Evolutionary conservation across 1,284 basidiomycete genomes (phyloP), one percentile per base, ranked within the genome.

Genomic region (Sanghuangporus sanghuang): DNA sequence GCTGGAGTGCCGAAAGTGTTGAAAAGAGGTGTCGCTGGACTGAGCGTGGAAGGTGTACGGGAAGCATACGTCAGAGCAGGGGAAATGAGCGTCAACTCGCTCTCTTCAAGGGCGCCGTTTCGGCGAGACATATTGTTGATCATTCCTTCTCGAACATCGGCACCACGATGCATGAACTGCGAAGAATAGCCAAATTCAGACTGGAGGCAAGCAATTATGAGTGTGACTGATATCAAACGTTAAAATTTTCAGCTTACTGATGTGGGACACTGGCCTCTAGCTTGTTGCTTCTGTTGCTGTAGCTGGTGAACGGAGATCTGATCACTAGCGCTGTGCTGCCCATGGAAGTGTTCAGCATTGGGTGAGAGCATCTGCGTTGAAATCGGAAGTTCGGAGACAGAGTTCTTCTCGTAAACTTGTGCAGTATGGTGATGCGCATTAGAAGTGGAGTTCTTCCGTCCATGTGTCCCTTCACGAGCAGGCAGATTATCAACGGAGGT

Each of bases 11-110:
- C 57, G 48, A 65, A 65, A 12, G 64, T 55, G n/a, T 57, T 77
- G 77, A 85, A 83, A 73, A 85, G 85, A 3, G 84, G 84, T 11
- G 84, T 86, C 6, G 82, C 80, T 16, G 84, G 84, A 68, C 85
- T 86, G 59, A 86, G 74, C n/a, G 82, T 85, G 40, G 81, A 81
- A 5, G 84, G 81, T 27, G 84, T 81, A 61, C 83, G 79, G 48
- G 81, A 81, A 12, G 81, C 81, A 68, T 84, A 86, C 18, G 84
- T 86, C 62, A 86, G 75, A 6, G 84, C 79, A n/a, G 84, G 84
- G 36, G 65, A 66, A 14, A 66, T 56, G n/a, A 50, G 23, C 6
- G 57, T 38, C 14, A 57, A 36, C 35, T 61, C 65, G 18, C 59
- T 54, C 23, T 57, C 65, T 9, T 66, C 59, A 6, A 83, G 84